phyloP scores from a whole-genome alignment of 768 basidiomycete species.

The Lactarius trivialis region DNA sequence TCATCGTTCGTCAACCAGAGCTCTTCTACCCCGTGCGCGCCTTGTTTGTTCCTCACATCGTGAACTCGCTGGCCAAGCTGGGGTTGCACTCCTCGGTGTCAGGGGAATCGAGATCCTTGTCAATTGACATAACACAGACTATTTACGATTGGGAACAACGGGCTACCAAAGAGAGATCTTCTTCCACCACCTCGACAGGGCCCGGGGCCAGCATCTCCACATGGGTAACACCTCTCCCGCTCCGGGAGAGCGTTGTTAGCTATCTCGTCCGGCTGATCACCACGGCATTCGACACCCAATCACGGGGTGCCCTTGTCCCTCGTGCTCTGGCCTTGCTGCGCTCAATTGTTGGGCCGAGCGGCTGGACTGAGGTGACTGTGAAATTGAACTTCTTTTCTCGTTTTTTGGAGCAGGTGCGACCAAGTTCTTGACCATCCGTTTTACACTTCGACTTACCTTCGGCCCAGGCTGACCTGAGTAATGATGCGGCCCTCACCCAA shows the following conservation, averaged over 20 bases:
- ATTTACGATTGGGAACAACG: slow-evolving; percentile 92
- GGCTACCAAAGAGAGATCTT: slow-evolving; percentile 28
- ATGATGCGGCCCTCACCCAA: slow-evolving; percentile 55
- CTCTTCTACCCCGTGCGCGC: slow-evolving; percentile 91
- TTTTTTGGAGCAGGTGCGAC: slow-evolving; percentile 68
- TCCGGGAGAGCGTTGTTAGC: slow-evolving; percentile 89
- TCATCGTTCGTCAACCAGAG: slow-evolving; percentile 85
- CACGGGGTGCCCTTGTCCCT: slow-evolving; percentile 43
- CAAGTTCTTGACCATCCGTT: not conserved
- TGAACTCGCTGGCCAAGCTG: slow-evolving; percentile 80
- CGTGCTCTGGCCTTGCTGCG: slow-evolving; percentile 64
- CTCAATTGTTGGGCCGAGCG: slow-evolving; percentile 71
- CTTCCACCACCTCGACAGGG: slow-evolving; percentile 7
- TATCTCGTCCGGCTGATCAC: slow-evolving; percentile 91
- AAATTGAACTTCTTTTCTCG: slow-evolving; percentile 87
- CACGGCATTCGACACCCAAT: slow-evolving; percentile 49
- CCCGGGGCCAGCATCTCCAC: slow-evolving; percentile 2
- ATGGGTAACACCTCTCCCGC: slow-evolving; percentile 73
- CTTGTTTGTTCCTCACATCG: slow-evolving; percentile 89
- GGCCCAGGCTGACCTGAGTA: slow-evolving; percentile 63
- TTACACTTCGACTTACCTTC: not conserved
- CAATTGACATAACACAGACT: slow-evolving; percentile 86
- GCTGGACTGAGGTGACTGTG: slow-evolving; percentile 88
- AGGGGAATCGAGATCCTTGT: slow-evolving; percentile 74
- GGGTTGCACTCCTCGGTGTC: slow-evolving; percentile 71